Evolutionary conservation across 805 yeast species (phyloP), one percentile per base, ranked within the genome.

Genomic region (Torulaspora gathmanii): DNA sequence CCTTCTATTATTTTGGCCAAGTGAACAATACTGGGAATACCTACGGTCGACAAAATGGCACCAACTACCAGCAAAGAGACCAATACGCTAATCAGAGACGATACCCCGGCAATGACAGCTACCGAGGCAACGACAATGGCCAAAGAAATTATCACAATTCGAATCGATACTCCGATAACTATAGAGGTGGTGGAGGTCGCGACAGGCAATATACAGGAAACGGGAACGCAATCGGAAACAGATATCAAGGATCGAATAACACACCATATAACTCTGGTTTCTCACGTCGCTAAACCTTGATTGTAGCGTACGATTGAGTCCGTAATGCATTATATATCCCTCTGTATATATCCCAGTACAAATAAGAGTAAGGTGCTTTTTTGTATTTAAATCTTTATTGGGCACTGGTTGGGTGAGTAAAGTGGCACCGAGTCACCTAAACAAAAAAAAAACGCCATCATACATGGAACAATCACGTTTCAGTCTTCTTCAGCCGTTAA

Each of bases 1-100:
- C 73, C 10, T 75, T 74, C 46, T 55, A 74, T 38, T 56, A 54
- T 56, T 49, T 61, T 63, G 63, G 63, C 51, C 54, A 54, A 55
- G 39, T 35, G 38, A 40, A 45, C 45, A 40, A 40, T 13, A 41
- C 38, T 17, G 4, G 36, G 3, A 50, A 36, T 42, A 34, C 45
- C 44, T 38, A 42, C 13, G 39, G 29, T n/a, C 35, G 34, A 26
- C 16, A 35, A 25, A 40, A 25, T 16, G 28, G 22, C 15, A 23
- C 31, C 22, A 23, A 22, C 12, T 31, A 30, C 9, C 41, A 36
- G 20, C 31, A 23, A 30, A 37, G 36, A 19, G 41, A 23, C 12
- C 22, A 22, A n/a, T 20, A 36, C 16, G 29, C 33, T 2, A 33
- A 12, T 27, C 44, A 33, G 26, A 35, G 39, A 13, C 20, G 44